phyloP scores from a whole-genome alignment of 768 basidiomycete genomes.

The Naganishia onofrii region DNA sequence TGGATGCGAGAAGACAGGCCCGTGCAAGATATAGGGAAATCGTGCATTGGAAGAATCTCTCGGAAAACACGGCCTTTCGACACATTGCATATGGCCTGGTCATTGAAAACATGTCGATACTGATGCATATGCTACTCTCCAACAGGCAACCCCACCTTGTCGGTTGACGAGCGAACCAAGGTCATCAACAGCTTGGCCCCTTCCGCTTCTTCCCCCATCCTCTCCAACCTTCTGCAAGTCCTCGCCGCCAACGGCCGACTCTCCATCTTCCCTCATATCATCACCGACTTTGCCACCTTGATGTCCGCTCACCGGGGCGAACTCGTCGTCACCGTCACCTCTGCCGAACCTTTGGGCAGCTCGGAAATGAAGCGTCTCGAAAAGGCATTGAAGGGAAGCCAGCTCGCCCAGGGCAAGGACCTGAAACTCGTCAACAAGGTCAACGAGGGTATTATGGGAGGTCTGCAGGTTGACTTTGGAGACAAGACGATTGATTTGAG shows the following conservation, averaged over 20 bases:
- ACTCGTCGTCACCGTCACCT: conserved; percentile 86
- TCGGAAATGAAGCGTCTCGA: conserved; percentile 76
- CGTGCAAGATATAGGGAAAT: too few species aligned
- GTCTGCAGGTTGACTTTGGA: conserved; percentile 91
- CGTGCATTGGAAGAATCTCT: background rate
- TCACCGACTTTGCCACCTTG: conserved; percentile 86
- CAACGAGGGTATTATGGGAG: conserved; percentile 86
- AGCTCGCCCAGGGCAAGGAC: conserved; percentile 82
- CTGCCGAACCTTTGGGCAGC: conserved; percentile 69
- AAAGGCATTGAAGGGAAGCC: conserved; percentile 76
- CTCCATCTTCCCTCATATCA: conserved; percentile 75
- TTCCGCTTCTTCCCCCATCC: conserved; percentile 59
- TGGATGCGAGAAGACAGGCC: too few species aligned
- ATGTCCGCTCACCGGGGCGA: conserved; percentile 88
- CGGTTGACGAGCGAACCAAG: conserved; percentile 67
- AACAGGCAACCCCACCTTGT: conserved; percentile 79
- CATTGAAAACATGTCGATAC: background rate
- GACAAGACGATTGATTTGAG: conserved; percentile 98
- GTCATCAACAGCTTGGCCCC: conserved; percentile 69
- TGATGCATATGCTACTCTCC: background rate
- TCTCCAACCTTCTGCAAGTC: conserved; percentile 84
- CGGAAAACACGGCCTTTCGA: background rate
- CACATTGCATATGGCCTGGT: background rate
- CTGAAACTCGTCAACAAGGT: conserved; percentile 92
- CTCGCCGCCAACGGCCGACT: conserved; percentile 92